These are phyloP conservation scores for Pyronema domesticum DNA, from an alignment of 495 filamentous ascomycete species.

Conservation along the genomic window DNA sequence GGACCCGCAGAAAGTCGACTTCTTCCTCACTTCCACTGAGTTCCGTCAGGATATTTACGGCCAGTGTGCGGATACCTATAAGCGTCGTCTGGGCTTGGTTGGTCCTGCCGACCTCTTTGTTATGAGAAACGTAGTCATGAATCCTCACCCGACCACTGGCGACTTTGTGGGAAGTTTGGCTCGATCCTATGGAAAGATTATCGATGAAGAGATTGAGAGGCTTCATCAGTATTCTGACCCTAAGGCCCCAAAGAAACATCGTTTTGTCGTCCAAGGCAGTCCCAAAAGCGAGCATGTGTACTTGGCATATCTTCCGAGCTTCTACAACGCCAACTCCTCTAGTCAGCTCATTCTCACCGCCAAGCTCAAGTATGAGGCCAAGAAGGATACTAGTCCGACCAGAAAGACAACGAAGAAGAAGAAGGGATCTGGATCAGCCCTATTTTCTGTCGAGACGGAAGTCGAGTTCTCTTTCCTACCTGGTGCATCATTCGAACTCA, in stretches of 20 bases:
- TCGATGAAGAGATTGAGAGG: conserved; percentile 23
- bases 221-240: conserved; percentile 16
- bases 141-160: conserved; percentile 26
- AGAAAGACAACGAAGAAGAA: neutral
- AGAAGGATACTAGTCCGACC: neutral
- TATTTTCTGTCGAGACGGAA: neutral
- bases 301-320: conserved; percentile 25
- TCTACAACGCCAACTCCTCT: conserved; percentile 24
- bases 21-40: conserved; percentile 31
- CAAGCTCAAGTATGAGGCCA: conserved; percentile 8
- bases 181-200: conserved; percentile 19
- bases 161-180: conserved; percentile 25
- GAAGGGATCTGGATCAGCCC: neutral
- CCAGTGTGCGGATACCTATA: conserved; percentile 27
- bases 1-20: conserved; percentile 25
- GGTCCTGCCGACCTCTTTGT: conserved; percentile 27
- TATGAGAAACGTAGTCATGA: conserved; percentile 27
- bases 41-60: conserved; percentile 29
- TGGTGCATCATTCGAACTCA: no score
- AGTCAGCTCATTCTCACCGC: conserved; percentile 26
- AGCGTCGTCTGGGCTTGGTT: conserved; percentile 26
- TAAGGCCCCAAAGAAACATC: conserved; percentile 16
- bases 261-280: conserved; percentile 26
- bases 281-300: conserved; percentile 13
- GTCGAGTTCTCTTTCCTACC: no score